Conservation (phyloP, 768 basidiomycete genomes). For the Hericium rajendrae region DNA sequence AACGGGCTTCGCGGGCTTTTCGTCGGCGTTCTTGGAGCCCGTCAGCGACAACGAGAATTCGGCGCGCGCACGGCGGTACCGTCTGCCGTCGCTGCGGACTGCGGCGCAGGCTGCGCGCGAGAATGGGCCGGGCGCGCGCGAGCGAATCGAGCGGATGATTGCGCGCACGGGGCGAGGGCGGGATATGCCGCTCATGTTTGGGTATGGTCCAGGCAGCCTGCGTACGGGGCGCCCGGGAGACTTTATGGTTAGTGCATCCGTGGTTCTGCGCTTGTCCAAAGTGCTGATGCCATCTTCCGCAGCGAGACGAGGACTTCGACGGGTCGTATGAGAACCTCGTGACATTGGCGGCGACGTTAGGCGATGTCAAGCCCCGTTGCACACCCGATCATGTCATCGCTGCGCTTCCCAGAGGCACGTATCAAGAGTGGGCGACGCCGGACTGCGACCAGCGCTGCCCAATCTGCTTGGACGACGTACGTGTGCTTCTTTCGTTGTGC, state of each 20-base stretch:
- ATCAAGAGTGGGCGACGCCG: conserved; percentile 53
- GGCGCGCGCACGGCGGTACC: not conserved
- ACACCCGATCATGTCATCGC: conserved; percentile 55
- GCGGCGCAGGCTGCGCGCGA: not conserved
- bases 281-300: conserved; percentile 5
- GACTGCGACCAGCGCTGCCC: conserved; percentile 72
- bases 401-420: conserved; percentile 48
- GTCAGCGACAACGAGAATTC: not conserved
- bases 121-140: not conserved
- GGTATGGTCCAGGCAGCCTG: not conserved
- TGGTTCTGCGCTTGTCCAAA: not conserved
- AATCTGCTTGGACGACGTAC: conserved; percentile 77
- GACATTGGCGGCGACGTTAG: conserved; percentile 46
- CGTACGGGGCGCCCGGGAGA: conserved; percentile 25
- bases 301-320: conserved; percentile 75
- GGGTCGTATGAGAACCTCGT: conserved; percentile 64
- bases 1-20: too few relatives aligned
- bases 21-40: too few relatives aligned
- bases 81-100: not conserved
- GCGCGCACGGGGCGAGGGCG: not conserved
- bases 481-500: conserved; percentile 20
- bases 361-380: conserved; percentile 58
- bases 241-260: conserved; percentile 37
- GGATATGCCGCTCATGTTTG: not conserved
- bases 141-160: not conserved